Percentiles rank a stretch among this genome's conserved stretches.
Evolutionary conservation across 2,329 filamentous ascomycete genomes (phyloP).

Genomic region (Diaporthe nobilis): DNA sequence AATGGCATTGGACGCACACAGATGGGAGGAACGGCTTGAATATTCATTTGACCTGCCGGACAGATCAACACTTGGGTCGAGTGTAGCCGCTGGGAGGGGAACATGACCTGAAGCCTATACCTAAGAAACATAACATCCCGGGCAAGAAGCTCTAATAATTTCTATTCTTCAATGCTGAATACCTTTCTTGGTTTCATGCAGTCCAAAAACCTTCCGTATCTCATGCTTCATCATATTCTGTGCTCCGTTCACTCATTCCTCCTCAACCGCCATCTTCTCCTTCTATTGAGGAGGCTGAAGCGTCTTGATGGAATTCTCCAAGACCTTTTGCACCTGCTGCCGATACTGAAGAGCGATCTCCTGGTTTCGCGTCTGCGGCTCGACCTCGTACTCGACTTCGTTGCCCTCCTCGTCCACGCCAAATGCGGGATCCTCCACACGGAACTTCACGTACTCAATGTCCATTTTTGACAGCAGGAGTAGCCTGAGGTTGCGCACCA

Average conservation of each 20-base stretch:
- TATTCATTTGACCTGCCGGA: background rate
- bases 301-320: slow-evolving; percentile 54
- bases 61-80: background rate
- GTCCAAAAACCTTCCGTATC: no score
- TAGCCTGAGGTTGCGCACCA: slow-evolving; percentile 54
- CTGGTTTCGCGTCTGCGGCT: slow-evolving; percentile 59
- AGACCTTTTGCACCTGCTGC: slow-evolving; percentile 61
- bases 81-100: background rate
- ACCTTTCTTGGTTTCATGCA: no score
- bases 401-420: slow-evolving; percentile 55
- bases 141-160: background rate
- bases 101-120: background rate
- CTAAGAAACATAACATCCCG: background rate
- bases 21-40: background rate
- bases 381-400: slow-evolving; percentile 44
- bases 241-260: background rate
- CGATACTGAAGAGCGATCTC: slow-evolving; percentile 64
- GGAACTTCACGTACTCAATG: slow-evolving; percentile 58
- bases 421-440: slow-evolving; percentile 57
- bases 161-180: no score
- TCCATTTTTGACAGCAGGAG: slow-evolving; percentile 55
- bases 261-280: background rate
- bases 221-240: no score
- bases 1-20: background rate
- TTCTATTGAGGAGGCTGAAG: slow-evolving; percentile 41